Evolutionary conservation across 106 monocot genomes (phyloP).

Genomic region (Dendrobium nobile): DNA sequence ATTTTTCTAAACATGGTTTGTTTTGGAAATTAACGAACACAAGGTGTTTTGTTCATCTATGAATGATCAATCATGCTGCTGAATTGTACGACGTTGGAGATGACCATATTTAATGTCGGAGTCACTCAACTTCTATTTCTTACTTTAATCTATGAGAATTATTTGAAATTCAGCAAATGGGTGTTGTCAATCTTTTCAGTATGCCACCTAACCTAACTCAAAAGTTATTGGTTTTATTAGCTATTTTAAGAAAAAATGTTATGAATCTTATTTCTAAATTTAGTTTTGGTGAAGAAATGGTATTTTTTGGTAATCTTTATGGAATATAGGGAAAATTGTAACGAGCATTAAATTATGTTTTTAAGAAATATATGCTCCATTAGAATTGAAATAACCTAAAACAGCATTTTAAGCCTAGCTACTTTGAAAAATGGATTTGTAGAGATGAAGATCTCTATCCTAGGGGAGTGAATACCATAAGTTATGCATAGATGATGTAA

Average conservation of each 20-base stretch:
- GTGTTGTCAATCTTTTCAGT: not conserved
- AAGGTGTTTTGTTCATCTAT: not conserved
- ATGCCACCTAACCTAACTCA: not conserved
- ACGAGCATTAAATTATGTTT: not conserved
- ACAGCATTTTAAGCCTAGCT: not conserved
- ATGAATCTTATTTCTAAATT: not conserved
- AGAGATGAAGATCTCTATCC: not conserved
- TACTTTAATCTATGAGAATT: not conserved
- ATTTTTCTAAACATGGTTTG: not conserved
- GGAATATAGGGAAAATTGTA: not conserved
- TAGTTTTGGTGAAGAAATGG: not conserved
- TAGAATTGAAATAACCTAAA: not conserved
- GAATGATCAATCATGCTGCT: not conserved
- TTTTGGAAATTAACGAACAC: not conserved
- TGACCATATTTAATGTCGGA: not conserved
- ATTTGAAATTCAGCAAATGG: not conserved
- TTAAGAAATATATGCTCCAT: not conserved
- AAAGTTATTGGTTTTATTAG: not conserved
- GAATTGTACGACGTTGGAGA: not conserved
- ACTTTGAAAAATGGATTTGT: not conserved
- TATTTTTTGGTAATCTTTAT: not conserved
- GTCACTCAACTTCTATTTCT: not conserved
- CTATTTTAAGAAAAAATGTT: not conserved
- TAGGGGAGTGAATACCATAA: not conserved
- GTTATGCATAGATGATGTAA: not conserved